Conservation (phyloP, 805 yeast genomes). For the Suhomyces xylopsoci region DNA sequence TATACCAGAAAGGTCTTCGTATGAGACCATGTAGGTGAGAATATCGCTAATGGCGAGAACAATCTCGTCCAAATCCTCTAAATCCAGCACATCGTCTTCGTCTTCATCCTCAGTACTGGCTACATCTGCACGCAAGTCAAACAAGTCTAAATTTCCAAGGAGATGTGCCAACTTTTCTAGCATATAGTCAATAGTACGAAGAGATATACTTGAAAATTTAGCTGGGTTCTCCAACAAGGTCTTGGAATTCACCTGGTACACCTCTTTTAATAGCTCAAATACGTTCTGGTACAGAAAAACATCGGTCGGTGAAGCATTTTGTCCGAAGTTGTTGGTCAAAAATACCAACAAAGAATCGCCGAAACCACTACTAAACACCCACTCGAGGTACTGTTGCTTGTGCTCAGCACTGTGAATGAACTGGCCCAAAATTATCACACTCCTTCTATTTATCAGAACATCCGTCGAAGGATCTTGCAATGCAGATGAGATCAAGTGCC, state of each 20-base stretch:
- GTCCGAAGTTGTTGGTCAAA: neutral
- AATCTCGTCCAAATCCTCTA: conserved; percentile 3
- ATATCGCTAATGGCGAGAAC: conserved; percentile 1
- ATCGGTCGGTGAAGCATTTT: conserved; percentile 4
- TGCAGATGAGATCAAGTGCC: conserved; percentile 11
- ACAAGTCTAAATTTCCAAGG: neutral
- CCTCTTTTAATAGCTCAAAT: conserved; percentile 5
- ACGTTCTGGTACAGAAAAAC: neutral
- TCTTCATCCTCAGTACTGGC: neutral
- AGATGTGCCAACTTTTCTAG: neutral
- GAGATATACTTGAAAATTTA: neutral
- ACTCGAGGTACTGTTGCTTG: conserved; percentile 12
- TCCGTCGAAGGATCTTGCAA: neutral
- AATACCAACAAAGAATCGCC: neutral
- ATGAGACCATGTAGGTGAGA: neutral
- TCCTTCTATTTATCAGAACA: conserved; percentile 7
- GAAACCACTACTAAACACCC: conserved; percentile 9
- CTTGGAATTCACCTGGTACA: conserved; percentile 1
- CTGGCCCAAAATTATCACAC: conserved; percentile 27
- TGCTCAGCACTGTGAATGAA: conserved; percentile 27
- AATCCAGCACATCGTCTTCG: conserved; percentile 5
- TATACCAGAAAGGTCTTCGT: conserved; percentile 4
- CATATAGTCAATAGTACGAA: neutral
- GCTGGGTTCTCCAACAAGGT: neutral
- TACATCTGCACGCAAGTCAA: neutral